Conservation (phyloP, 2,329 filamentous ascomycete genomes). For the Eurotiales sp. region DNA sequence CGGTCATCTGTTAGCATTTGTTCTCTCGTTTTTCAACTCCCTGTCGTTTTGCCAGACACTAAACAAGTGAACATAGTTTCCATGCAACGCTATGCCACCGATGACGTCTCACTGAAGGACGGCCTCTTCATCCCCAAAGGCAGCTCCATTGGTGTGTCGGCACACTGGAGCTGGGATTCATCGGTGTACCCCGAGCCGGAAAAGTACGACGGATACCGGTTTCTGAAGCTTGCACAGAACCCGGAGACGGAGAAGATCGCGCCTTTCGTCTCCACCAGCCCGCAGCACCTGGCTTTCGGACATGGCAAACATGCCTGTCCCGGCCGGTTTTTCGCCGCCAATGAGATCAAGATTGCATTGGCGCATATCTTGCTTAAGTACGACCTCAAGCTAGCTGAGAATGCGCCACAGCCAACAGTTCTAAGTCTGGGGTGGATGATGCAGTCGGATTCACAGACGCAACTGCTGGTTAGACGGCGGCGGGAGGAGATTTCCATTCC, state of each 20-base stretch:
- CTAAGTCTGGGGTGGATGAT: constrained; percentile 3
- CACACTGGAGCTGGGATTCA: constrained; percentile 21
- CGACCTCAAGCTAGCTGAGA: constrained; percentile 18
- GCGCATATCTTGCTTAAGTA: constrained; percentile 28
- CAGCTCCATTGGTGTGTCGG: constrained; percentile 29
- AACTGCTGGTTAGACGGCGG: constrained; percentile 11
- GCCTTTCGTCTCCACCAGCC: constrained; percentile 53
- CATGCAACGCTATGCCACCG: constrained; percentile 15
- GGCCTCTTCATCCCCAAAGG: constrained; percentile 47
- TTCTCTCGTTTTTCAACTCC: not conserved
- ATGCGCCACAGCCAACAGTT: not conserved
- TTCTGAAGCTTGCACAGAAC: constrained; percentile 40
- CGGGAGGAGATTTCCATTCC: constrained; percentile 12
- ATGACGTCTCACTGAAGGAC: constrained; percentile 27
- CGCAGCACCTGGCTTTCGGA: constrained; percentile 53
- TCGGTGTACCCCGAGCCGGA: constrained; percentile 43
- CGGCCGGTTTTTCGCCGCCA: constrained; percentile 28
- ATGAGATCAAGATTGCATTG: constrained; percentile 26
- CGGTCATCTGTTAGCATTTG: too few species aligned
- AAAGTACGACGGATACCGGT: constrained; percentile 50
- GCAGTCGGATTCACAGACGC: not conserved
- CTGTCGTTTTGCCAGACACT: not conserved
- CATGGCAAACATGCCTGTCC: constrained; percentile 51
- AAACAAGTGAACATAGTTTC: constrained; percentile 12
- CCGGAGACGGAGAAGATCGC: constrained; percentile 33